A percentile compares a stretch with the other conserved stretches of the same genome.
Evolutionary conservation across 768 basidiomycete species (phyloP).

Genomic region (Termitomyces sp.): DNA sequence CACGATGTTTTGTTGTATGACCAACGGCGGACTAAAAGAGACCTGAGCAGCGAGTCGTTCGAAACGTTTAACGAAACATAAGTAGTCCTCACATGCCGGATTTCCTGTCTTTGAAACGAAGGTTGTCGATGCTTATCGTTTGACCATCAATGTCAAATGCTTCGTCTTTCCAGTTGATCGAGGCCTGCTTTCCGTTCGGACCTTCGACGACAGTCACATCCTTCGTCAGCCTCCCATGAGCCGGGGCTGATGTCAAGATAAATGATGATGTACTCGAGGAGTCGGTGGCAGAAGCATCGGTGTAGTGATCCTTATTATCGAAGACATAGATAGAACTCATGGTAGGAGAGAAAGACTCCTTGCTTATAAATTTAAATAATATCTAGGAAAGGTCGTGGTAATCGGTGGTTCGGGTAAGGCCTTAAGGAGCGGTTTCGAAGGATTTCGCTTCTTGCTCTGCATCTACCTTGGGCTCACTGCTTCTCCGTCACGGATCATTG

Average conservation of each 20-base stretch:
- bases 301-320: neutral
- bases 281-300: neutral
- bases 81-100: neutral
- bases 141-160: constrained; percentile 2
- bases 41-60: neutral
- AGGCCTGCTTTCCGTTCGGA: neutral
- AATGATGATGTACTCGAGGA: neutral
- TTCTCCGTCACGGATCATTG: no score
- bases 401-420: no score
- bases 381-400: no score
- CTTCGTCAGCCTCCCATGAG: neutral
- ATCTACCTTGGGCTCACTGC: no score
- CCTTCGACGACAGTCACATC: neutral
- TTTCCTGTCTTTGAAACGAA: neutral
- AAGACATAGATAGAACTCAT: neutral
- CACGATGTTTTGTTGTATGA: neutral
- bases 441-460: no score
- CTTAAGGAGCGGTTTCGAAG: no score
- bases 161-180: neutral
- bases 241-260: neutral
- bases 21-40: constrained; percentile 1
- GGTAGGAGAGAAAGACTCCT: neutral
- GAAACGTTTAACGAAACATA: neutral
- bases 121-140: neutral
- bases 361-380: no score